Evolutionary conservation across 2,329 filamentous ascomycete genomes (phyloP), one percentile per base, ranked within the genome.

Genomic region (Beauveria brongniartii): DNA sequence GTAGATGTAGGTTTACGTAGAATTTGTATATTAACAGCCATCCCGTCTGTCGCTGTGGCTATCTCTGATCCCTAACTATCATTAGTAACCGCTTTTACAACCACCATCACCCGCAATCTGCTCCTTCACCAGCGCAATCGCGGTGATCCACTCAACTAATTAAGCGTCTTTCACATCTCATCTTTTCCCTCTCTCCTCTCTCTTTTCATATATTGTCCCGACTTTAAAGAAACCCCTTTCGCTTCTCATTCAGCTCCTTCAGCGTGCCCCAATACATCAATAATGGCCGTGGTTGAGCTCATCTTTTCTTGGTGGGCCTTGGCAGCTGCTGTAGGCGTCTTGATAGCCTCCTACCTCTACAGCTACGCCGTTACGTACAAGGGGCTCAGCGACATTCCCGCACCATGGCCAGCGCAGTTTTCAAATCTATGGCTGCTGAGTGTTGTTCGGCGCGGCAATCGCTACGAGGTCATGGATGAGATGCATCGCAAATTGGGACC

Each of bases 351-450:
- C 69, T 89, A 85, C 55, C 56, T 86, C 10, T 80, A 85, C 58
- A 78, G 84, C 0, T 88, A 86, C 70, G 72, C 88, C 28, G 74
- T 82, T 61, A 87, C 85, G 24, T 79, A 76, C 62, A 55, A 69
- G 4, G 69, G 74, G 62, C 77, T 85, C 63, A 70, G 82, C 72
- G 66, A 71, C 65, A 81, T 90, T 18, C 87, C 87, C 0, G 80
- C 81, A 0, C 87, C 87, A 0, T 85, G 87, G 66, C 80, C 83
- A 0, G 82, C 82, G 0, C 78, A 80, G 40, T 90, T 92, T 72
- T 84, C 86, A 34, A 91, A 92, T 67, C 75, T 95, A 30, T 97
- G 92, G 92, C 82, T 96, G 24, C 73, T 96, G 55, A 76, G 78
- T 9, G 81, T 86, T 14, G 78, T 77, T 58, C 85, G 92, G 1